Evolutionary conservation across 2,329 filamentous ascomycete genomes (phyloP), one percentile per base, ranked within the genome.

Genomic region (Pezicula radicicola): DNA sequence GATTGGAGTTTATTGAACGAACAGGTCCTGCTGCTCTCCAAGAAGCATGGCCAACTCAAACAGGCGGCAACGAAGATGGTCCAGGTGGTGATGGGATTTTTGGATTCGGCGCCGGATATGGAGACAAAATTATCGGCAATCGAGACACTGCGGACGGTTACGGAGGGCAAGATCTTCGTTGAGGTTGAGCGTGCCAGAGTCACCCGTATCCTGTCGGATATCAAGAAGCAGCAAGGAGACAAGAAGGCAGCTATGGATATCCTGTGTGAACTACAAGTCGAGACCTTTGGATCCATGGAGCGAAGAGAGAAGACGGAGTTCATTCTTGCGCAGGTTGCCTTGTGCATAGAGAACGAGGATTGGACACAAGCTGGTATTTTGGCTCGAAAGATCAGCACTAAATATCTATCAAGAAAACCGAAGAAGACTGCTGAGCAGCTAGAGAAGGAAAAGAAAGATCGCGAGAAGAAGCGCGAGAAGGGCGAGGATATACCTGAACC

Each of bases 31-130:
- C 80, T 97, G 59, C 80, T 99, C 52, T 97, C 94, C 60, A 99
- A 99, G 85, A 99, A 99, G 79, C 94, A 99, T 88, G 90, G 92
- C 65, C 94, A 99, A 78, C 91, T 99, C 68, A 99, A 99, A 75
- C 94, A 97, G 75, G 94, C 94, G 67, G 94, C 92, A 66, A 97
- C 94, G 64, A 94, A 93, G 78, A 99, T 99, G 94, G 92, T 99
- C 55, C 94, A 99, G 78, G 88, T 87, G 45, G 91, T 96, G 57
- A 96, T 99, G 86, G 80, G 78, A 54, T 97, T 97, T 72, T 75
- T 99, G 66, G 88, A 96, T 67, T 84, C 88, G 44, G 91, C 91
- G 19, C 91, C 94, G 33, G 88, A 84, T 65, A 67, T 90, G 55
- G 91, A 97, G 62, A 91, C 85, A 35, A 99, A 97, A 76, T 78